These are phyloP conservation scores for Fusarium chaquense DNA, from an alignment of 2,329 filamentous ascomycete species.

Conservation along the genomic window DNA sequence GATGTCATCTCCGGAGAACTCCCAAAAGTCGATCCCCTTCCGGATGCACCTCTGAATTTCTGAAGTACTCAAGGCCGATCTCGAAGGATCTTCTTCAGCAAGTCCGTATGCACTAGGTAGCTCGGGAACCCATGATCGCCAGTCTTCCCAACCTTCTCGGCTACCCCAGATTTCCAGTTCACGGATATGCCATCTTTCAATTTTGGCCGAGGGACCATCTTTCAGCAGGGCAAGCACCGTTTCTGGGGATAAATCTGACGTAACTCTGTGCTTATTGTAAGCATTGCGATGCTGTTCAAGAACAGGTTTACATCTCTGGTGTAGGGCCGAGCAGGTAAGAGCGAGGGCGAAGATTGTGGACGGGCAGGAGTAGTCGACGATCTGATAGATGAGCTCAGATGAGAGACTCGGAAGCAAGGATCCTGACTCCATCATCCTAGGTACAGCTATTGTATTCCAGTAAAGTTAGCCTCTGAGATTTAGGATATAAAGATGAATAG, in stretches of 20 bases:
- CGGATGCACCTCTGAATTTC: neutral
- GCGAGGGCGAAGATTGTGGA: constrained; percentile 9
- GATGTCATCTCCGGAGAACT: neutral
- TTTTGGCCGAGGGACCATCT: accelerated
- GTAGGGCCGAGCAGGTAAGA: constrained; percentile 21
- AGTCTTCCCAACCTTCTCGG: constrained; percentile 23
- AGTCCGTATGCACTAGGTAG: neutral
- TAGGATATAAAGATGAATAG: no score
- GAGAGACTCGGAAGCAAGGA: constrained; percentile 2
- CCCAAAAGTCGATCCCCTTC: constrained; percentile 1
- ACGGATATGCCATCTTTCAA: constrained; percentile 30
- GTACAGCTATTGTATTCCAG: no score
- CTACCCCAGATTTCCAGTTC: constrained; percentile 38
- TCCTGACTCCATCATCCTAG: neutral
- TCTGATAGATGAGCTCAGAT: constrained; percentile 12
- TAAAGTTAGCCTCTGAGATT: no score
- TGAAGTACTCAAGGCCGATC: neutral
- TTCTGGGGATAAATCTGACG: constrained; percentile 11
- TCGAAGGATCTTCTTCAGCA: neutral
- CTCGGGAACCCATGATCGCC: constrained; percentile 13
- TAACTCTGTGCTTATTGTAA: neutral
- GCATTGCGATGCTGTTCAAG: constrained; percentile 20
- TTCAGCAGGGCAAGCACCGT: neutral
- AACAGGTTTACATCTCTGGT: neutral
- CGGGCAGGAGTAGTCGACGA: neutral